These are phyloP conservation scores for Acanthamoeba healyi DNA, from an alignment of 208 protist genomes.

Conservation along the genomic window DNA sequence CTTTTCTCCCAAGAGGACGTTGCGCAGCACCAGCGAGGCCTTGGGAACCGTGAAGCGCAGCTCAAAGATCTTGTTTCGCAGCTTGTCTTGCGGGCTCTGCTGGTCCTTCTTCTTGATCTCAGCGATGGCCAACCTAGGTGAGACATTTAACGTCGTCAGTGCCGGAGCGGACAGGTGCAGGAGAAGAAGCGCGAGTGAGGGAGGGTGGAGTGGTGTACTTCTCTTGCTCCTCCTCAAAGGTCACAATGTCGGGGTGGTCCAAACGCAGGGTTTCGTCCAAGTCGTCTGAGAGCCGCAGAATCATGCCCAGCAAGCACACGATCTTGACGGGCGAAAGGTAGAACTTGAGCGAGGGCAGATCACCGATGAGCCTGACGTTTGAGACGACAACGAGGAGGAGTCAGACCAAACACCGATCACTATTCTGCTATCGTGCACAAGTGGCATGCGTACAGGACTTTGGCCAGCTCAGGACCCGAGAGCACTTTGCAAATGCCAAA, in stretches of 20 bases:
- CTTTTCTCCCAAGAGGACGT: conserved; percentile 40
- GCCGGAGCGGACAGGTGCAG: no score
- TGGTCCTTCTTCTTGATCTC: conserved; percentile 46
- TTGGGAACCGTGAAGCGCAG: conserved; percentile 60
- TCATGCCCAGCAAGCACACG: background rate
- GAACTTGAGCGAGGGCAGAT: conserved; percentile 66
- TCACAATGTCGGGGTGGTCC: conserved; percentile 24
- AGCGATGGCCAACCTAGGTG: background rate
- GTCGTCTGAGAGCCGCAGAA: conserved; percentile 48
- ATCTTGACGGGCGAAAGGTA: conserved; percentile 60
- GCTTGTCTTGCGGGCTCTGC: conserved; percentile 41
- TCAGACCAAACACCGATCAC: background rate
- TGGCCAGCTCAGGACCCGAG: conserved; percentile 23
- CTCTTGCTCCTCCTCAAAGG: conserved; percentile 56
- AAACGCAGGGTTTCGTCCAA: conserved; percentile 62
- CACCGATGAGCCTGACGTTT: conserved; percentile 19
- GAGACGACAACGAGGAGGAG: background rate
- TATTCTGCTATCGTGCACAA: background rate
- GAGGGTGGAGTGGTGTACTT: background rate
- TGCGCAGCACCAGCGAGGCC: conserved; percentile 54
- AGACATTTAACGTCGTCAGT: background rate
- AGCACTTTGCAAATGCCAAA: conserved; percentile 64
- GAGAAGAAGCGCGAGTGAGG: background rate
- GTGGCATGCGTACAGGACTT: conserved; percentile 43
- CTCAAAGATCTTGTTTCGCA: conserved; percentile 69